A percentile compares a stretch with the other conserved stretches of the same genome.
phyloP scores from a whole-genome alignment of 352 stramenopile species.

The Chrysophaeum taylorii region DNA sequence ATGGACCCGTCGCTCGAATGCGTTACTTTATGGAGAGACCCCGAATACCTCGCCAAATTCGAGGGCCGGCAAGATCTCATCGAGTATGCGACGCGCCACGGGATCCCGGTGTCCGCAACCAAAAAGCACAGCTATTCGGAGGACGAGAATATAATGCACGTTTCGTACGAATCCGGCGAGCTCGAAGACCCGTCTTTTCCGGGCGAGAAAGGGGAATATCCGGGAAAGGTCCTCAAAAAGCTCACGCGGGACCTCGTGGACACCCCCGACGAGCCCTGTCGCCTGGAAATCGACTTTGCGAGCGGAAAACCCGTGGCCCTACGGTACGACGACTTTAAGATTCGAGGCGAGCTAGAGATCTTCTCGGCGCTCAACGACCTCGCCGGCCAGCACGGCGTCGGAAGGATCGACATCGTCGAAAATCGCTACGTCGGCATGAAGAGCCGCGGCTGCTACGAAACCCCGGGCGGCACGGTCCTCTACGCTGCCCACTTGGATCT shows the following conservation, averaged over 20 bases:
- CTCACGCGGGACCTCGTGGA: slow-evolving; percentile 90
- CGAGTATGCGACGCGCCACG: slow-evolving; percentile 88
- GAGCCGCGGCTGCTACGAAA: slow-evolving; percentile 96
- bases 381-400: slow-evolving; percentile 87
- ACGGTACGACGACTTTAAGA: slow-evolving; percentile 7
- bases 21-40: slow-evolving; percentile 91
- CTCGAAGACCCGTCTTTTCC: slow-evolving; percentile 70
- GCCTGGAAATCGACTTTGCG: slow-evolving; percentile 84
- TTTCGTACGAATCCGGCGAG: slow-evolving; percentile 86
- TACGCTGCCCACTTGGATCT: slow-evolving; percentile 49
- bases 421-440: slow-evolving; percentile 99
- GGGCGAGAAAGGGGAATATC: slow-evolving; percentile 26
- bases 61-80: slow-evolving; percentile 91
- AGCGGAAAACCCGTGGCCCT: slow-evolving; percentile 76
- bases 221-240: slow-evolving; percentile 42
- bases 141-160: slow-evolving; percentile 98
- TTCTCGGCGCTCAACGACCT: slow-evolving; percentile 95
- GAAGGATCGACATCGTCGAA: slow-evolving; percentile 97
- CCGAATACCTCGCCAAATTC: slow-evolving; percentile 95
- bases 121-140: slow-evolving; percentile 94
- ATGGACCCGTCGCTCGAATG: slow-evolving; percentile 87
- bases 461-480: slow-evolving; percentile 80
- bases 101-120: slow-evolving; percentile 90
- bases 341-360: slow-evolving; percentile 65
- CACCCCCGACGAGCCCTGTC: slow-evolving; percentile 70